Base-by-base conservation (phyloP, 108 stramenopile genomes). In the Cyclotella choctawhatcheeana region DNA sequence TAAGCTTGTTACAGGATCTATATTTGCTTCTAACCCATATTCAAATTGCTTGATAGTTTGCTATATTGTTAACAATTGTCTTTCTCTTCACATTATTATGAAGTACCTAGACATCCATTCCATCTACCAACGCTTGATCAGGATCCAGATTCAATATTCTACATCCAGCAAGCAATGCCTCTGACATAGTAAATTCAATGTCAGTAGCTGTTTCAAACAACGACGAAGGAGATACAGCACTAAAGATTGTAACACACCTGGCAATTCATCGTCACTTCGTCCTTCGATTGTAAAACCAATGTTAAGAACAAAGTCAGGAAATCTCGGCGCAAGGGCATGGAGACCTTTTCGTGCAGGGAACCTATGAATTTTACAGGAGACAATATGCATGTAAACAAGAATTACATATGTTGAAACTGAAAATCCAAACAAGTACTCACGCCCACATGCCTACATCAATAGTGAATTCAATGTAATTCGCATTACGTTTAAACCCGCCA, bases 401-500 rank as follows among this genome's bases (percentile, higher is more conserved):
- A 40, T 32, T 5, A 24, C 60, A 62, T 7, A n/a, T n/a, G 32
- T 24, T 14, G 32, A 3, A 5, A 25, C 44, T 5, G 0, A 7
- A 2, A 64, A 20, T 4, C 7, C 7, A 30, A 20, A 29, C 22
- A 1, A 60, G 5, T 14, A 37, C 65, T 53, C 53, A 53, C 29
- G 71, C 81, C 76, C 76, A 77, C 62, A 69, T 61, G 59, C 77
- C 55, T 14, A 87, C 86, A 61, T 87, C 82, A 24, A 87, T 77
- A 3, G 73, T 71, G 32, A 82, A 70, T 63, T 87, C 86, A 22
- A 84, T 73, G 56, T 87, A 83, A 58, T 81, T 79, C 14, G 77
- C 71, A 31, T 74, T 58, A 13, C 84, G 47, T 33, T 64, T 82
- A 54, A 87, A 77, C 14, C 52, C 61, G 27, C 86, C 86, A 35